Conservation (phyloP, 345 rosid species). For the Crucihimalaya himalaica region DNA sequence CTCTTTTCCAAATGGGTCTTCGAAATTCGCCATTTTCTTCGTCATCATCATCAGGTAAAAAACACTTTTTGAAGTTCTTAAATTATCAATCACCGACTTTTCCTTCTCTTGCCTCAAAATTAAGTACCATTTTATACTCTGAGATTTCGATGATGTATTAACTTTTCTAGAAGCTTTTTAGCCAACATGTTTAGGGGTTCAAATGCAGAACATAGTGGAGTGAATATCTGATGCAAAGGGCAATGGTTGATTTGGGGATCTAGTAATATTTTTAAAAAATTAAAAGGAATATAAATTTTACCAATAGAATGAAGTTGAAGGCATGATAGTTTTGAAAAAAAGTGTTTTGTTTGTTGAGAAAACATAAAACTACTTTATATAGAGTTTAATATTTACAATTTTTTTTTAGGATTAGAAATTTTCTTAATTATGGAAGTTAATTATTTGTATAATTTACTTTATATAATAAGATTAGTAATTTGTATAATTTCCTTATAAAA, state of each 20-base stretch:
- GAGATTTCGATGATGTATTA: background rate
- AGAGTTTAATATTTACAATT: too few relatives aligned
- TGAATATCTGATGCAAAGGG: conserved; percentile 2
- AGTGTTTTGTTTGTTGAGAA: too few relatives aligned
- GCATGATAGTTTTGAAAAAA: too few relatives aligned
- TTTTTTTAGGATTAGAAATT: too few relatives aligned
- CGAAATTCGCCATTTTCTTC: conserved; percentile 43
- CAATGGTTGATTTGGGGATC: conserved; percentile 2
- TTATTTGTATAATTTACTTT: too few relatives aligned
- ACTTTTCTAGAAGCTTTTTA: background rate
- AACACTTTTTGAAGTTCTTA: background rate
- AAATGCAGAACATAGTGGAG: background rate
- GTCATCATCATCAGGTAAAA: conserved; percentile 43
- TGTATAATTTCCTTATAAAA: too few relatives aligned
- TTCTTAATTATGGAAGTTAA: too few relatives aligned
- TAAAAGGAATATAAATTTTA: too few relatives aligned
- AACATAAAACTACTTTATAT: too few relatives aligned
- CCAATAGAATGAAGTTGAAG: too few relatives aligned
- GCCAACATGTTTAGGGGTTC: background rate
- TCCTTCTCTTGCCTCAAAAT: background rate
- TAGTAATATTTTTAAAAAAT: too few relatives aligned
- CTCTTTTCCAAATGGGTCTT: conserved; percentile 53
- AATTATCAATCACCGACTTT: background rate
- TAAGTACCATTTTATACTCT: background rate
- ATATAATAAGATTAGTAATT: too few relatives aligned